Percentiles rank a stretch among this genome's conserved stretches.
Conservation (phyloP, 352 stramenopile genomes). For the Hyaloperonospora brassicae region DNA sequence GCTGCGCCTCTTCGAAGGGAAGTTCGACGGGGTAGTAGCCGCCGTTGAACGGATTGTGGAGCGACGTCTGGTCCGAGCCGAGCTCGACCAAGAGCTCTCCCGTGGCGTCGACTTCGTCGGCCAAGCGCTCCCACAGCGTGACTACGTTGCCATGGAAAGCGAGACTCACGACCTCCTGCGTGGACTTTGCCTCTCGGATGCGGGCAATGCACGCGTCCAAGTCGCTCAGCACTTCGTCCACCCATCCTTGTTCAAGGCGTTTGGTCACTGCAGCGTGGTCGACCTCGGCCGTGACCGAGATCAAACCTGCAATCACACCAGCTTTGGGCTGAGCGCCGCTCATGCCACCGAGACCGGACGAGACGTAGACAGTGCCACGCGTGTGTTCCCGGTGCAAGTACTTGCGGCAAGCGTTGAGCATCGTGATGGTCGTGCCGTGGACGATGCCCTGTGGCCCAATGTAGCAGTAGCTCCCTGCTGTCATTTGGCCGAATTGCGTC, state of each 20-base stretch:
- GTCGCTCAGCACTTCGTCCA: constrained; percentile 71
- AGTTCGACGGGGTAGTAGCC: constrained; percentile 86
- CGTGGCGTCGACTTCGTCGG: constrained; percentile 52
- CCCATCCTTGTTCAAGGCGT: constrained; percentile 79
- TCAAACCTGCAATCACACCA: constrained; percentile 76
- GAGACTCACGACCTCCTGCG: constrained; percentile 67
- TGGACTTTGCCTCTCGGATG: constrained; percentile 45
- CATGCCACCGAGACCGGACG: constrained; percentile 81
- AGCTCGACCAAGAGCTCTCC: constrained; percentile 78
- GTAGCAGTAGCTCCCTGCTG: constrained; percentile 87
- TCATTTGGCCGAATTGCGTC: constrained; percentile 87
- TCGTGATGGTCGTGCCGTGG: constrained; percentile 86
- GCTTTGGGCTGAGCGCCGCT: constrained; percentile 80
- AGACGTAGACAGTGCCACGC: constrained; percentile 79
- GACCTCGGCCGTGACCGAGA: constrained; percentile 82
- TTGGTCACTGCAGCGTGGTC: constrained; percentile 74
- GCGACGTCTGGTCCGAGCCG: constrained; percentile 82
- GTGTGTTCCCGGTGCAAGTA: constrained; percentile 68
- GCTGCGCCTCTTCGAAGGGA: constrained; percentile 71
- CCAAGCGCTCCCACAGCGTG: constrained; percentile 77
- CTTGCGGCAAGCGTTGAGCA: constrained; percentile 86
- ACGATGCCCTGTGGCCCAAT: constrained; percentile 87
- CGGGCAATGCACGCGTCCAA: constrained; percentile 58
- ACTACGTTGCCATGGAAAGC: constrained; percentile 85
- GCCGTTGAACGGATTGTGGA: constrained; percentile 87